These are phyloP conservation scores for Juncus inflexus DNA, from an alignment of 176 grass and related monocot species.

Conservation along the genomic window DNA sequence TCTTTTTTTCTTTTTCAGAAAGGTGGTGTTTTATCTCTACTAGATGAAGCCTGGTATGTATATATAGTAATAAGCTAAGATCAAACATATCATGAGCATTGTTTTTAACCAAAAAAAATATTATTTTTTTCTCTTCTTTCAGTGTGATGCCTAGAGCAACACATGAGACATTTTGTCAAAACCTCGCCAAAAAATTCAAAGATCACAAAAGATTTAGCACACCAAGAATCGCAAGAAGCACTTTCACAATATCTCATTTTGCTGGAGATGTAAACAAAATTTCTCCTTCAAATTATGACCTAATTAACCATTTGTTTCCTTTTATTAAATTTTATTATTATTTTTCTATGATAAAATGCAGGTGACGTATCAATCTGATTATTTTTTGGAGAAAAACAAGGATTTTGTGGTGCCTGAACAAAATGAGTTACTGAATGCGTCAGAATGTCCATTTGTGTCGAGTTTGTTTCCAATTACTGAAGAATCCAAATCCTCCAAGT, in stretches of 20 bases:
- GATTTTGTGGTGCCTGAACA: conserved; percentile 96
- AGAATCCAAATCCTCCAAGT: conserved; percentile 97
- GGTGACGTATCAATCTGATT: conserved; percentile 81
- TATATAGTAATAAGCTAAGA: no score
- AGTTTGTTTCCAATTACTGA: conserved; percentile 62
- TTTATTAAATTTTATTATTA: no score
- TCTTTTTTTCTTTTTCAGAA: conserved; percentile 64
- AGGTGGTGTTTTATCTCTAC: conserved; percentile 87
- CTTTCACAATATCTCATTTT: conserved; percentile 88
- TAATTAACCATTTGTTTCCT: background rate
- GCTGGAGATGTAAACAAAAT: conserved; percentile 88
- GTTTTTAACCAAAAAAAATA: no score
- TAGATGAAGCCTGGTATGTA: conserved; percentile 96
- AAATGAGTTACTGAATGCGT: conserved; percentile 83
- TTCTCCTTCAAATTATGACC: conserved; percentile 18
- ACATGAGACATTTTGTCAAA: conserved; percentile 78
- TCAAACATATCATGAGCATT: no score
- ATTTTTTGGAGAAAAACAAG: conserved; percentile 95
- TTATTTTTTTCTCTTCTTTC: conserved; percentile 21
- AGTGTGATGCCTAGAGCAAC: conserved; percentile 93
- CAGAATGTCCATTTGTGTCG: conserved; percentile 75
- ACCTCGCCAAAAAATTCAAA: conserved; percentile 78
- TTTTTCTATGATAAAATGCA: no score
- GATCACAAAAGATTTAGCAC: conserved; percentile 81
- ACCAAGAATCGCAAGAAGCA: conserved; percentile 84